Evolutionary conservation across 2,329 filamentous ascomycete species (phyloP), one percentile per base, ranked within the genome.

Genomic region (Botrytis fabae): DNA sequence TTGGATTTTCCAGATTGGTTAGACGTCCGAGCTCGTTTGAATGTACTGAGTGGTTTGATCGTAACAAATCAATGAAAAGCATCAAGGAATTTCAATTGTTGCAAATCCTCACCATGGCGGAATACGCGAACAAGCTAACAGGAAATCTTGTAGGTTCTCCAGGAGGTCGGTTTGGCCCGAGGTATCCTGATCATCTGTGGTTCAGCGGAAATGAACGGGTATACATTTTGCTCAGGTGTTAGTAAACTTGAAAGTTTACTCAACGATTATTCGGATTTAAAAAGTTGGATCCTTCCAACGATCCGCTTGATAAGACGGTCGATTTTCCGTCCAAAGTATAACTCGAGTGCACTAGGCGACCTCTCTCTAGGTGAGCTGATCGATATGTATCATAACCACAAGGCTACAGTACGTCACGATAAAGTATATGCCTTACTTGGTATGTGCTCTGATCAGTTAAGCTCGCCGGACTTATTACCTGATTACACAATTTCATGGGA

Each of bases 351-450:
- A n/a, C 22, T 12, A 48, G 32, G 14, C 1, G 9, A 40, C 5
- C 46, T 54, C 9, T 54, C 46, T 10, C 8, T 66, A 12, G 16
- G 14, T 28, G 64, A 40, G 25, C 32, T 54, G 3, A 14, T 54
- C 1, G 46, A 54, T 20, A 61, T 44, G 40, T 44, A 35, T 14
- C 32, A 70, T 61, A 38, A 4, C 3, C 28, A 38, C 22, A 35
- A 46, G 6, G 40, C 28, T 16, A 70, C 40, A 1, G 18, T 35
- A 12, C 40, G 14, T 5, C 54, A 60, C 14, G 54, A 61, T n/a
- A 46, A 70, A 40, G 22, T 61, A 1, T 70, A 62, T 61, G 51
- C 54, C 35, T 70, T 70, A 4, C 40, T 70, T 20, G 22, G 68
- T 20, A 61, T 61, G 66, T n/a, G 66, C 54, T 69, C 38, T 10